Base-by-base conservation (phyloP, 495 filamentous ascomycete genomes). In the Parmelia sp. region DNA sequence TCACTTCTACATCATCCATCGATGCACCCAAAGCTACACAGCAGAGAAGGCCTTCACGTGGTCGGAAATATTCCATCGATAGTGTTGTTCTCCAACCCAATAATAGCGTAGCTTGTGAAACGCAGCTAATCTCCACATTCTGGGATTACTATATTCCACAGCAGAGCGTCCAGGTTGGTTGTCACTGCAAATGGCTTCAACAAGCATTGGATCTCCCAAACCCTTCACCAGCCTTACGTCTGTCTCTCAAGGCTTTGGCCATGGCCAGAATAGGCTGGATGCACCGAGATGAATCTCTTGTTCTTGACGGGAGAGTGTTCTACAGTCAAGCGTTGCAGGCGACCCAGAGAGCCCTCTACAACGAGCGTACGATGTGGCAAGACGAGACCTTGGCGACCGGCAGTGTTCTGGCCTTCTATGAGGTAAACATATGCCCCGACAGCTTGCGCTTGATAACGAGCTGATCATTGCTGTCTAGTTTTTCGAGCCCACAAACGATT, bases 181-280 rank as follows among this genome's bases (percentile, higher is more conserved):
- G 5, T 55, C 51, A 33, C 3, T 31, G 27, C 51, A 0, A 27
- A 9, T 55, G 51, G 51, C 51, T 55, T 21, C 51, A 55, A n/a
- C 27, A 33, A 55, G 29, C 51, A 35, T n/a, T 55, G 10, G 10
- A 14, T 17, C 51, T 55, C 29, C 15, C 51, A 33, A 25, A 55
- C 21, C 51, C 51, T 55, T 55, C 51, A 29, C 51, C 29, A 55
- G 51, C 51, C 51, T 55, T 55, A 55, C 51, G 51, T 17, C 17
- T 55, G 17, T 33, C 51, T 21, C 51, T 55, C 27, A 55, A 55
- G 17, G 51, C 51, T 33, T 33, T 55, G 29, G 51, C 51, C 51
- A 21, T 33, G 51, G 27, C 51, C 29, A 55, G 51, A 33, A 27
- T 55, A 33, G 51, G 51, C 51, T 55, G 51, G 51, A 55, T 33